These are phyloP conservation scores for Xanthoconium separans DNA, from an alignment of 1,284 basidiomycete genomes.

Conservation along the genomic window DNA sequence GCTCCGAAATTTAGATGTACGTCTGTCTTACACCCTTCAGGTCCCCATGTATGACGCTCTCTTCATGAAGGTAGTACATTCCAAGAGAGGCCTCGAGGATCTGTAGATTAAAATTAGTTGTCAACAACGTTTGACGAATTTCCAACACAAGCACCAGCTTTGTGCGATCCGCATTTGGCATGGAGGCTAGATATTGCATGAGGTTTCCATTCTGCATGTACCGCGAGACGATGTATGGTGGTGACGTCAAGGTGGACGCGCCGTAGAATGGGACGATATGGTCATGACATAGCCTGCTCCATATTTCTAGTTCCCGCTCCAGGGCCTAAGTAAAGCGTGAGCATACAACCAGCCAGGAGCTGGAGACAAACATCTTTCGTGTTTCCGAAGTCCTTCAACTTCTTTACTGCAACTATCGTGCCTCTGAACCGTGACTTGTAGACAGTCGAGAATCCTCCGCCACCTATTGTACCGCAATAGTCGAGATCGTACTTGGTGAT, in stretches of 20 bases:
- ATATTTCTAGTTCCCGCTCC: conserved; percentile 1
- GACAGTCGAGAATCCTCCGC: conserved; percentile 1
- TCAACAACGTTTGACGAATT: not conserved
- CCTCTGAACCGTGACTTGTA: not conserved
- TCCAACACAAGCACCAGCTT: not conserved
- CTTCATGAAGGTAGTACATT: conserved; percentile 9
- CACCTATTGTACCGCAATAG: conserved; percentile 1
- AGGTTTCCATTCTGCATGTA: conserved; percentile 6
- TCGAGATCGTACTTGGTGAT: conserved; percentile 5
- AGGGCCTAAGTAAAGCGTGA: not conserved
- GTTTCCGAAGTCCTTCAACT: not conserved
- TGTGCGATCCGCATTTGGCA: not conserved
- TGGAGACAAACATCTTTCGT: not conserved
- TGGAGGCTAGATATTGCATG: not conserved
- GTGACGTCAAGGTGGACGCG: not conserved
- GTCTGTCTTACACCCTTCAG: not conserved
- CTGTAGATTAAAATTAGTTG: not conserved
- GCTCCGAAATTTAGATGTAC: not conserved
- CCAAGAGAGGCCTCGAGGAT: conserved; percentile 5
- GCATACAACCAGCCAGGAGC: not conserved
- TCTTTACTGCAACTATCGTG: not conserved
- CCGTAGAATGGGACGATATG: conserved; percentile 8
- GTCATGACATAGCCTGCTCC: conserved; percentile 1
- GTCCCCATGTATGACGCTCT: not conserved
- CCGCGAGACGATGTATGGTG: not conserved